Evolutionary conservation across 2,329 filamentous ascomycete species (phyloP), one percentile per base, ranked within the genome.

Genomic region (Paraphaeosphaeria sporulosa): DNA sequence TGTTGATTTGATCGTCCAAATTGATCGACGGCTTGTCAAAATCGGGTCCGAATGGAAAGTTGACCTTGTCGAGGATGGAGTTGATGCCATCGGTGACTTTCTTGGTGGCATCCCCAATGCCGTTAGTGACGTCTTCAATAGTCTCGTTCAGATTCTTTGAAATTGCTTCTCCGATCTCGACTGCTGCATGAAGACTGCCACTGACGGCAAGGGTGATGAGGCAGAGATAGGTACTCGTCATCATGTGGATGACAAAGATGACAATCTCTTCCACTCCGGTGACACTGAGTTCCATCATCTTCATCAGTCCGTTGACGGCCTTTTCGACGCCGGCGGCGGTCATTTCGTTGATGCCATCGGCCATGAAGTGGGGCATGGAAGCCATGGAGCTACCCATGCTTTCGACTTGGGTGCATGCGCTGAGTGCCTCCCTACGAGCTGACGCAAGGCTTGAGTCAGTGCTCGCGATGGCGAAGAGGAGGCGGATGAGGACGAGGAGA

Each of bases 351-450:
- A 97, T 89, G 57, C 95, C 95, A 54, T 86, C 83, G 1, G 94
- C 91, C 75, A 98, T 89, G 80, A 97, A 98, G 79, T 97, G 91
- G 59, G 95, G 95, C 93, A 98, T 97, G 40, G 95, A 98, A 42
- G 94, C 95, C 92, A 99, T 94, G 62, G 93, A 87, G 76, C 93
- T 97, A 64, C 94, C 95, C 68, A 96, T 87, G 67, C 92, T 92
- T 81, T 99, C 94, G 50, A 98, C 94, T 76, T 91, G 91, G 59
- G 89, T 93, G 78, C 95, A 99, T 65, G 94, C 93, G 55, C 92
- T 90, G 55, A 97, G 86, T 25, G 95, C 94, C 82, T 97, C 89
- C 58, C 82, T 79, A 76, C 93, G 90, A 50, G 95, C 94, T 58
- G 89, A 88, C 56, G 80, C 87, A 65, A 98, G 86, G 74, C 94